These are phyloP conservation scores for Saccharomycopsis sp. DNA, from an alignment of 805 yeast genomes.

Conservation along the genomic window DNA sequence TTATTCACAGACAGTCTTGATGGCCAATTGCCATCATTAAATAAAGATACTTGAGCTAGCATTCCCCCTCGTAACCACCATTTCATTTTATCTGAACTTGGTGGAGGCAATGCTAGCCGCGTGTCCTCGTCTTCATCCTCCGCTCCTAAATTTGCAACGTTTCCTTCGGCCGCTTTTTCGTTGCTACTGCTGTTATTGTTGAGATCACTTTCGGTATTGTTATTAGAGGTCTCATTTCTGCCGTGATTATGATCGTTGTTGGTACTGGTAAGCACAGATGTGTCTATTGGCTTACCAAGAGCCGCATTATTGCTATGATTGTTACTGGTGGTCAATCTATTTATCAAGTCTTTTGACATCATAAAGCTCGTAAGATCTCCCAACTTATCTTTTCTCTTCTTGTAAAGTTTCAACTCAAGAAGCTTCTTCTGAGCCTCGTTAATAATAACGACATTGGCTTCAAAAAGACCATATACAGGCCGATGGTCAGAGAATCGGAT, in stretches of 20 bases:
- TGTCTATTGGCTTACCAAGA: slow-evolving; percentile 1
- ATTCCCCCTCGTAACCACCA: slow-evolving; percentile 92
- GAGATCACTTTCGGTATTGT: slow-evolving; percentile 19
- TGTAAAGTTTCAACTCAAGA: slow-evolving; percentile 51
- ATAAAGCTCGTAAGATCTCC: slow-evolving; percentile 34
- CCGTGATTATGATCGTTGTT: slow-evolving; percentile 23
- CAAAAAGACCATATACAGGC: slow-evolving; percentile 75
- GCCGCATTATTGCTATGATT: not conserved
- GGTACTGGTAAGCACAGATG: slow-evolving; percentile 21
- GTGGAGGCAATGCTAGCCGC: slow-evolving; percentile 65
- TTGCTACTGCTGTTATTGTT: slow-evolving; percentile 27
- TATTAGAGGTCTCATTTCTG: slow-evolving; percentile 17
- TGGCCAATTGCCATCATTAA: slow-evolving; percentile 20
- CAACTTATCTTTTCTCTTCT: slow-evolving; percentile 40
- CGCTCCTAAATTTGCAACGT: slow-evolving; percentile 21
- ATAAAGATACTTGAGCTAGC: slow-evolving; percentile 59
- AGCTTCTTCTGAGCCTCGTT: slow-evolving; percentile 48
- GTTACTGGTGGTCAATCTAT: not conserved
- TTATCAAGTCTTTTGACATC: slow-evolving; percentile 9
- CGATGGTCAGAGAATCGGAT: slow-evolving; percentile 80
- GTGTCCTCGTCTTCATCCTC: slow-evolving; percentile 25
- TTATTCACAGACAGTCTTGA: not conserved
- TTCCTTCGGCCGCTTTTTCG: slow-evolving; percentile 26
- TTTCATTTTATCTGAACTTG: slow-evolving; percentile 70
- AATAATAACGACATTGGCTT: slow-evolving; percentile 55